Base-by-base conservation (phyloP, 768 basidiomycete species). In the Termitomyces sp. region DNA sequence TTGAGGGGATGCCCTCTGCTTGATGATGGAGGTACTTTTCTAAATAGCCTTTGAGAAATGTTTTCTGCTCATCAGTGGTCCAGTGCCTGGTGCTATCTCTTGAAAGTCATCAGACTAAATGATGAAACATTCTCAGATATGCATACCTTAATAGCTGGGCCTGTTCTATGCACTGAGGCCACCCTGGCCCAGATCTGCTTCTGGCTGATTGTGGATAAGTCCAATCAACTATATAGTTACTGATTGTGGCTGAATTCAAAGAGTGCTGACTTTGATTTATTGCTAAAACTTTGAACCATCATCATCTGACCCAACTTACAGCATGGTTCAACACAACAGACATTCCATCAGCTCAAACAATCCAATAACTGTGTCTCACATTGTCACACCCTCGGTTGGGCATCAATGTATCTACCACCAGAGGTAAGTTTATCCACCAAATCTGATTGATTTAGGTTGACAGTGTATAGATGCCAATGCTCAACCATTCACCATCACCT, bases 211-310 rank as follows among this genome's bases (percentile, higher is more conserved):
- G 9, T 13, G 28, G 55, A 22, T 13, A 46, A 24, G 8, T 9
- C 55, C 55, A 4, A 28, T 28, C 28, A 57, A 35, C 55, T 57
- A 32, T 57, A 57, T 33, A 57, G 55, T 46, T 5, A 28, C 55
- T 35, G 6, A 18, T 46, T 46, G 45, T 46, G 45, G 45, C 45
- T 46, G 32, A 46, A 35, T 45, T 32, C 28, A 33, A 33, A 57
- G 15, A 35, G 46, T 6, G 28, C 44, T 35, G 28, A 57, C 13
- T 15, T 33, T 44, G 12, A 40, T 28, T 42, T 20, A 36, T 4
- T 4, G 35, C 35, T 36, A 4, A 11, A 36, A 36, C 3, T 28
- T 28, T 28, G 28, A 36, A 36, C 18, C 55, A 28, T 28, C 24
- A 33, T 28, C 28, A 28, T n/a, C n/a, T n/a, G n/a, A n/a, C n/a